Conservation (phyloP, 2,329 filamentous ascomycete genomes). For the Fonsecaea erecta region DNA sequence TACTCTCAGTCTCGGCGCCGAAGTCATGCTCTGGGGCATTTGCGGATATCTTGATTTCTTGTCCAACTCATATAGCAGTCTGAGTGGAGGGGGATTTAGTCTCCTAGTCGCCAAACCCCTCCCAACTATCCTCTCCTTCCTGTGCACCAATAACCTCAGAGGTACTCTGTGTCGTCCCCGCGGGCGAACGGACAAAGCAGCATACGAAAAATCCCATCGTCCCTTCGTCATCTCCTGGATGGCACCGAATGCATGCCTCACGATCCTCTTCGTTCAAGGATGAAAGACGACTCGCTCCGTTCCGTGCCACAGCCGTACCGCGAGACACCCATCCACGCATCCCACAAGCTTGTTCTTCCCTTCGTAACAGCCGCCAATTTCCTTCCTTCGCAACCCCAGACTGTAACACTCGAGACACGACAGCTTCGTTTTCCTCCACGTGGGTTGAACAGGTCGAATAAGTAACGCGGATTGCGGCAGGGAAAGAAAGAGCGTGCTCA, state of each 20-base stretch:
- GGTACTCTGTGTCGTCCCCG: slow-evolving; percentile 19
- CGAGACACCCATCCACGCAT: slow-evolving; percentile 75
- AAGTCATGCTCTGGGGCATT: too few species aligned
- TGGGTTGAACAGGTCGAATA: slow-evolving; percentile 96
- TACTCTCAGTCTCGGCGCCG: background rate
- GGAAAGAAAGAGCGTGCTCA: slow-evolving; percentile 82
- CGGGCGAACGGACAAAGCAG: slow-evolving; percentile 69
- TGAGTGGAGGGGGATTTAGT: background rate
- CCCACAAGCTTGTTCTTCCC: slow-evolving; percentile 75
- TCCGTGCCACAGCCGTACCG: slow-evolving; percentile 54
- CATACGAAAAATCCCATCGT: slow-evolving; percentile 96
- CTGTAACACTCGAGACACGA: slow-evolving; percentile 72
- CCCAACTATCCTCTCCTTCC: slow-evolving; percentile 50
- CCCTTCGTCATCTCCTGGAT: slow-evolving; percentile 78
- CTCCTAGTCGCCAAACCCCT: slow-evolving; percentile 44
- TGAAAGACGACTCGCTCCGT: slow-evolving; percentile 19
- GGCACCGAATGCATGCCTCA: slow-evolving; percentile 79
- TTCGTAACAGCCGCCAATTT: slow-evolving; percentile 77
- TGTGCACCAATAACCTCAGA: slow-evolving; percentile 37
- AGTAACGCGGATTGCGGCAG: slow-evolving; percentile 73
- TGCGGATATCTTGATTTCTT: background rate
- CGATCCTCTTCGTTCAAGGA: slow-evolving; percentile 52
- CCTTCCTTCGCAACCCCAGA: slow-evolving; percentile 68
- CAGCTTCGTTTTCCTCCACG: slow-evolving; percentile 83
- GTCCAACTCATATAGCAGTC: background rate